phyloP scores from a whole-genome alignment of 208 protist species.

The Leishmania braziliensis region DNA sequence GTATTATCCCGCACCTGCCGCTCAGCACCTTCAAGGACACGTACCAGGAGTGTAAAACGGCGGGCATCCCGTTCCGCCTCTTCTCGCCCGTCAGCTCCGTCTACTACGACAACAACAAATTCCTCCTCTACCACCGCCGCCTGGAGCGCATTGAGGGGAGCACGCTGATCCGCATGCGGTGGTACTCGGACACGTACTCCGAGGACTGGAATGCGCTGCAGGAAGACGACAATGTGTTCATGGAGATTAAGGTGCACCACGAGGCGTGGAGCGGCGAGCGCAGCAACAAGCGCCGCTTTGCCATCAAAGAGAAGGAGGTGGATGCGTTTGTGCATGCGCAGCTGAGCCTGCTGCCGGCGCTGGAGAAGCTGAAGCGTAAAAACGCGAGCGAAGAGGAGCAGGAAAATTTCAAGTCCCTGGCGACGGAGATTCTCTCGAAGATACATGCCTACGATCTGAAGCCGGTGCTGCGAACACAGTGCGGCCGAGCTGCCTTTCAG shows the following conservation, averaged over 20 bases:
- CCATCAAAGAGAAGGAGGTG: conserved; percentile 83
- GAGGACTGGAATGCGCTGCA: conserved; percentile 72
- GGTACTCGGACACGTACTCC: conserved; percentile 83
- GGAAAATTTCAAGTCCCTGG: conserved; percentile 80
- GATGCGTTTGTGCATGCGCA: conserved; percentile 75
- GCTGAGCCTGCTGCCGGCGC: conserved; percentile 60
- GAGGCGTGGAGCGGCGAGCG: conserved; percentile 89
- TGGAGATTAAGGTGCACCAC: conserved; percentile 92
- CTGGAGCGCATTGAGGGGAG: conserved; percentile 85
- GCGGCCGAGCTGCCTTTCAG: conserved; percentile 86
- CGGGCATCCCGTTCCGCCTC: conserved; percentile 64
- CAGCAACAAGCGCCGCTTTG: conserved; percentile 88
- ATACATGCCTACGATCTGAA: conserved; percentile 87
- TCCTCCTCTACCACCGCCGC: conserved; percentile 84
- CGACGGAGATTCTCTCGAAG: conserved; percentile 84
- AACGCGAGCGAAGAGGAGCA: conserved; percentile 70
- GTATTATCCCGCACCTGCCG: conserved; percentile 87
- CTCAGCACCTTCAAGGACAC: conserved; percentile 88
- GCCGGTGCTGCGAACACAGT: conserved; percentile 86
- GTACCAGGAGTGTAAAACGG: conserved; percentile 66
- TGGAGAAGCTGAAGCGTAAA: conserved; percentile 80
- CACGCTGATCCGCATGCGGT: conserved; percentile 89
- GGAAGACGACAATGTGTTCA: conserved; percentile 78
- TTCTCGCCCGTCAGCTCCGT: conserved; percentile 84
- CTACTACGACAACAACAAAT: conserved; percentile 89